A percentile compares a stretch with the other conserved stretches of the same genome.
phyloP scores from a whole-genome alignment of 1,284 basidiomycete species.

The Ganoderma multipileum region DNA sequence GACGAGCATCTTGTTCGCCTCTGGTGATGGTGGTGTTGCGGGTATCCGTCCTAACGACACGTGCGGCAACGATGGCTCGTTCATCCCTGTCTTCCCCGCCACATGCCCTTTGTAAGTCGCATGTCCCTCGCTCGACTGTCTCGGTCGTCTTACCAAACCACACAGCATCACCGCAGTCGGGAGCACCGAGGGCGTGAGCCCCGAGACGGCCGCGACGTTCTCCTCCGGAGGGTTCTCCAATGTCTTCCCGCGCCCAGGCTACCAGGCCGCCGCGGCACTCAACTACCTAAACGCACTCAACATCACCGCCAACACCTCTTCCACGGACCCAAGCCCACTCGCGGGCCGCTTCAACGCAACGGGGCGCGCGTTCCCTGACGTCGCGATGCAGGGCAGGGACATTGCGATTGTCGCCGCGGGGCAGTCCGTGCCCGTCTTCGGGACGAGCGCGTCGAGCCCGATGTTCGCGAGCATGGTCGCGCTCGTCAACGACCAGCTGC shows the following conservation, averaged over 20 bases:
- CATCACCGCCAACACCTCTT: conserved; percentile 27
- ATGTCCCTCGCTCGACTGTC: background rate
- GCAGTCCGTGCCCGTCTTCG: conserved; percentile 47
- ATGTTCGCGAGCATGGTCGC: conserved; percentile 63
- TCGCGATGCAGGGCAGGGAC: conserved; percentile 22
- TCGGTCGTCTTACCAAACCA: conserved; percentile 8
- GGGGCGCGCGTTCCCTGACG: conserved; percentile 37
- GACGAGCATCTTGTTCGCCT: conserved; percentile 62
- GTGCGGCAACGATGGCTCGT: conserved; percentile 52
- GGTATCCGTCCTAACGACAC: conserved; percentile 58
- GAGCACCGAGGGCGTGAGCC: conserved; percentile 49
- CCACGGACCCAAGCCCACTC: background rate
- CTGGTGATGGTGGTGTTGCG: conserved; percentile 73
- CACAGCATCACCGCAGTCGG: conserved; percentile 66
- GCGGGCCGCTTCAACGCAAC: conserved; percentile 31
- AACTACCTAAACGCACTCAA: conserved; percentile 35
- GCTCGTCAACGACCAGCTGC: conserved; percentile 63
- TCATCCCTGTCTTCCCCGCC: conserved; percentile 67
- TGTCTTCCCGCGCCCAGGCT: conserved; percentile 46
- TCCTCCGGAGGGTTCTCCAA: conserved; percentile 54
- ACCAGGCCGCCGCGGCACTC: conserved; percentile 43
- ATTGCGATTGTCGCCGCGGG: conserved; percentile 66
- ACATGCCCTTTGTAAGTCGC: conserved; percentile 41
- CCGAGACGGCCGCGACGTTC: conserved; percentile 54
- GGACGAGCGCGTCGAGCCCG: conserved; percentile 69